Evolutionary conservation across 805 yeast genomes (phyloP), one percentile per base, ranked within the genome.

Genomic region (Nakazawaea ernobii): DNA sequence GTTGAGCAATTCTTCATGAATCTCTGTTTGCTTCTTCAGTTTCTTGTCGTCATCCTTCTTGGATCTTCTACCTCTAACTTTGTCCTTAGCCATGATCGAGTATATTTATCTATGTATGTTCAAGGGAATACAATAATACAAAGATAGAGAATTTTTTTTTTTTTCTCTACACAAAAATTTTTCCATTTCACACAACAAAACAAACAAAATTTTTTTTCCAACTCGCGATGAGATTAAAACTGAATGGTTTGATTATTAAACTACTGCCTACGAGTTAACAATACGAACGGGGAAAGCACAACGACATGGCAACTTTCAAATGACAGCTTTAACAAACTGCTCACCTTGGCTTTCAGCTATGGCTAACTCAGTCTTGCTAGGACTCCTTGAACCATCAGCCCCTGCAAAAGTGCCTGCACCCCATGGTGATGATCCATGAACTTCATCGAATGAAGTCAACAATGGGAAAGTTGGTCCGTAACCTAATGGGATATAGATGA

Each of bases 361-460:
- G 56, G 75, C 73, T 61, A 75, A 67, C 66, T 88, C 96, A 49
- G 84, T 68, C 15, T 69, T 74, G 38, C 81, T 57, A 32, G 89
- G 84, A 56, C 71, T 69, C 70, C 95, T 80, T 7, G 86, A 76
- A 43, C 95, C 95, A 60, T 84, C 92, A 44, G 75, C 71, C 43
- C 80, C 86, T 29, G 95, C 90, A 58, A 75, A 71, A 35, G 86
- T 69, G 55, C 95, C 95, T 32, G 95, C 85, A 63, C 95, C 96
- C 89, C 90, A 88, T 40, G 95, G 79, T 20, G 90, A 77, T 48
- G 86, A 86, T 54, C 95, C 95, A 61, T 84, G 95, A 43, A 79
- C 73, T 68, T 85, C 89, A 3, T 73, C 77, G 39, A 82, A 58
- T 65, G 72, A 73, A 38, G 85, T 66, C 53, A 82, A 58, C 55